A percentile compares a stretch with the other conserved stretches of the same genome.
phyloP scores from a whole-genome alignment of 108 stramenopile species.

The Parietichytrium sp. region DNA sequence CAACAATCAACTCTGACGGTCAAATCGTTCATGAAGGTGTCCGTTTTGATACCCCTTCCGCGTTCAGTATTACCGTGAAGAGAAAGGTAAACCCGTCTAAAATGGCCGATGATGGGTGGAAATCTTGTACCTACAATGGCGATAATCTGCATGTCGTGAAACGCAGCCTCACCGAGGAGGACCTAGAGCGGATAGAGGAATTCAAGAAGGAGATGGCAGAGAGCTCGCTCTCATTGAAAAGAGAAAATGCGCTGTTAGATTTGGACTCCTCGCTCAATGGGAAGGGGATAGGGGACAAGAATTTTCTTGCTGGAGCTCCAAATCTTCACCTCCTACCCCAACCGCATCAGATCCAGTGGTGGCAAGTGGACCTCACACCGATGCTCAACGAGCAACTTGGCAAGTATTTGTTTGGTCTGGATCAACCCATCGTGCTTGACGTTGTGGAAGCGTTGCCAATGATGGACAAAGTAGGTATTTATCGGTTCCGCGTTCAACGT shows the following conservation, averaged over 20 bases:
- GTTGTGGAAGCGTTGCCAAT: not conserved
- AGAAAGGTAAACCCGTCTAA: constrained; percentile 9
- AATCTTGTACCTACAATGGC: not conserved
- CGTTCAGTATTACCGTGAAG: constrained; percentile 20
- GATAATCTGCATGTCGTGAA: not conserved
- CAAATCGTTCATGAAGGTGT: not conserved
- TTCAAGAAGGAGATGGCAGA: not conserved
- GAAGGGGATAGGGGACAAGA: not conserved
- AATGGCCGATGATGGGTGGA: constrained; percentile 36
- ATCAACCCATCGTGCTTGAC: not conserved
- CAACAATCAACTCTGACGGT: not conserved
- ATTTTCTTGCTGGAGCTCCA: constrained; percentile 30
- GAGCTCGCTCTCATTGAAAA: not conserved
- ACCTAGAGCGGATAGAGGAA: not conserved
- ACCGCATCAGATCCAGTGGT: constrained; percentile 30
- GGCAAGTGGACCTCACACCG: constrained; percentile 18
- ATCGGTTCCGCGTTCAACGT: not conserved
- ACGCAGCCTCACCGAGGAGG: not conserved
- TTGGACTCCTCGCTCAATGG: not conserved
- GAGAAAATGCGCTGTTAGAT: not conserved
- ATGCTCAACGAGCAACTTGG: constrained; percentile 31
- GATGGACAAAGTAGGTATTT: not conserved
- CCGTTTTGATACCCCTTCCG: constrained; percentile 9
- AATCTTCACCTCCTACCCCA: constrained; percentile 32
- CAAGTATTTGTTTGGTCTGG: not conserved